A percentile compares a stretch with the other conserved stretches of the same genome.
Evolutionary conservation across 2,329 filamentous ascomycete species (phyloP).

Genomic region (Incumbomyces delicatus): DNA sequence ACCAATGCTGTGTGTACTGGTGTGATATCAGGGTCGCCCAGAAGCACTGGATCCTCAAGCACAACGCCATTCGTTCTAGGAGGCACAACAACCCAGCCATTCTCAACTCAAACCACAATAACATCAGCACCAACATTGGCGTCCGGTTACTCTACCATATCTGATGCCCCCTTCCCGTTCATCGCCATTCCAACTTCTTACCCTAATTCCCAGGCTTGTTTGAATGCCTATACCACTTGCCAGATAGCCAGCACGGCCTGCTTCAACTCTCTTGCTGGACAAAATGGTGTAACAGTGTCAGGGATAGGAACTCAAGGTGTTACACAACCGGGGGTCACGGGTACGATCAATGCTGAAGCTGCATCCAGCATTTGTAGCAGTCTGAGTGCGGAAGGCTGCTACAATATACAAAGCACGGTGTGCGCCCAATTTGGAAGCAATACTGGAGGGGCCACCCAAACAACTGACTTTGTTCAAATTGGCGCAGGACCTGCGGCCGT

Average conservation of each 20-base stretch:
- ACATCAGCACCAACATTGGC: slow-evolving; percentile 22
- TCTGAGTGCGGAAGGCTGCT: slow-evolving; percentile 39
- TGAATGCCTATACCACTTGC: slow-evolving; percentile 45
- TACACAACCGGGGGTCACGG: slow-evolving; percentile 37
- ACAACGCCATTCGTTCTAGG: slow-evolving; percentile 19
- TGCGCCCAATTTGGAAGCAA: slow-evolving; percentile 32
- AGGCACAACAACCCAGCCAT: slow-evolving; percentile 17
- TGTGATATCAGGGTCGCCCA: slow-evolving; percentile 30
- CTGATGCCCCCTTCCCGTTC: slow-evolving; percentile 43
- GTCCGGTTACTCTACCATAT: slow-evolving; percentile 18
- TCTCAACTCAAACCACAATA: slow-evolving; percentile 20
- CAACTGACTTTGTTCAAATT: slow-evolving; percentile 20
- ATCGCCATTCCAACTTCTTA: slow-evolving; percentile 46
- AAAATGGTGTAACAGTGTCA: slow-evolving; percentile 42
- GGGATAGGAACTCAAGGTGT: slow-evolving; percentile 36
- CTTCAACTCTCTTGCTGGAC: slow-evolving; percentile 37
- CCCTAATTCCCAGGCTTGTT: slow-evolving; percentile 41
- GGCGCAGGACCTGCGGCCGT: slow-evolving; percentile 15
- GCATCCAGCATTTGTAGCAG: slow-evolving; percentile 38
- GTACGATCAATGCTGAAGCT: slow-evolving; percentile 29
- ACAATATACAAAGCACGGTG: slow-evolving; percentile 38
- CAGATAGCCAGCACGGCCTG: slow-evolving; percentile 38
- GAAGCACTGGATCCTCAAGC: neutral
- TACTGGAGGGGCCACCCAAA: slow-evolving; percentile 15
- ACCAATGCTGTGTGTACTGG: slow-evolving; percentile 49